phyloP scores from a whole-genome alignment of 768 basidiomycete genomes.

The Collybiopsis confluens region DNA sequence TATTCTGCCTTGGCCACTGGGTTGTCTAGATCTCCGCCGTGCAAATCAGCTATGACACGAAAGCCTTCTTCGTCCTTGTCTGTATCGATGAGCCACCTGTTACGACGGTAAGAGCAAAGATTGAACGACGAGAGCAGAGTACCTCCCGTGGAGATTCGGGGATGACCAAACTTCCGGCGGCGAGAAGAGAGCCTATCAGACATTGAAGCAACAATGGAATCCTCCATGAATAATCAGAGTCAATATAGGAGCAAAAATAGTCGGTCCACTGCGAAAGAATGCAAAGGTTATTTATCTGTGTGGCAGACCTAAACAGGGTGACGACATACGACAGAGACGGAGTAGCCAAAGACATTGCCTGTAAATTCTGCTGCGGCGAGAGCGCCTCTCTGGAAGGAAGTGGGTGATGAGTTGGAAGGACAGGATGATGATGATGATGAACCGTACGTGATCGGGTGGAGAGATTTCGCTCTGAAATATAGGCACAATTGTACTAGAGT shows the following conservation, averaged over 20 bases:
- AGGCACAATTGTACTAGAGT: conserved; percentile 77
- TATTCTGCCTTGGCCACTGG: conserved; percentile 74
- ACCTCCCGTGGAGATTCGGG: conserved; percentile 85
- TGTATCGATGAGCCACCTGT: conserved; percentile 85
- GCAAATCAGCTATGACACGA: conserved; percentile 82
- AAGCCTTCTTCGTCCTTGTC: conserved; percentile 84
- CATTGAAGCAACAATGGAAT: conserved; percentile 87
- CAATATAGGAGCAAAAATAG: conserved; percentile 88
- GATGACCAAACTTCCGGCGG: conserved; percentile 73
- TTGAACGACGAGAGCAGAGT: background rate
- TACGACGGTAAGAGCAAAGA: background rate
- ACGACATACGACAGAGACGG: conserved; percentile 75
- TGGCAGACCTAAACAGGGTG: background rate
- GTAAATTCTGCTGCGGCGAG: conserved; percentile 96
- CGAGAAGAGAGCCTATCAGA: conserved; percentile 77
- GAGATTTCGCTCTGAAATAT: conserved; percentile 96
- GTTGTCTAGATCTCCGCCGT: conserved; percentile 75
- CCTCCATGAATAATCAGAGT: conserved; percentile 87
- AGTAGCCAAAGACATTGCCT: conserved; percentile 88
- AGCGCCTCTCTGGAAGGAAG: conserved; percentile 66
- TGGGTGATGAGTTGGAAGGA: background rate
- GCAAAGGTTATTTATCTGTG: background rate
- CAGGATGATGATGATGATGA: background rate
- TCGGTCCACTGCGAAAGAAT: conserved; percentile 73
- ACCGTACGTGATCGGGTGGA: conserved; percentile 77